phyloP scores from a whole-genome alignment of 257 asterid species.

The Primulina tabacum region DNA sequence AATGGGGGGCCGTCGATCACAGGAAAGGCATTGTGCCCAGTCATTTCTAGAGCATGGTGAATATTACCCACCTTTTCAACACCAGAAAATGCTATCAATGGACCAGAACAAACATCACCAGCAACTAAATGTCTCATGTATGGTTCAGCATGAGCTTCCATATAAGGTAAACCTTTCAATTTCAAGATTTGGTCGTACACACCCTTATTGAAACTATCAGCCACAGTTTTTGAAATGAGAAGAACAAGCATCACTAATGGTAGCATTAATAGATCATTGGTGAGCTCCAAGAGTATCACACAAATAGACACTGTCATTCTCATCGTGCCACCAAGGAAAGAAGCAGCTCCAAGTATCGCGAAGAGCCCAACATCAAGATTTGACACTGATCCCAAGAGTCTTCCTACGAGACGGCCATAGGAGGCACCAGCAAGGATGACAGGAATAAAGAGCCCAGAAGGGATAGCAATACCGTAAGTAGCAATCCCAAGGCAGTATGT shows the following conservation, averaged over 20 bases:
- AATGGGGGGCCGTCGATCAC: slow-evolving; percentile 91
- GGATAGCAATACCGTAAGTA: slow-evolving; percentile 93
- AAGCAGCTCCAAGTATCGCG: slow-evolving; percentile 91
- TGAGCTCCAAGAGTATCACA: slow-evolving; percentile 85
- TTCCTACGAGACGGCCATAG: slow-evolving; percentile 82
- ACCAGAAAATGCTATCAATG: slow-evolving; percentile 66
- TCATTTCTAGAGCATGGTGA: slow-evolving; percentile 54
- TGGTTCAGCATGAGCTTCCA: slow-evolving; percentile 95
- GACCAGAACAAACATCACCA: slow-evolving; percentile 89
- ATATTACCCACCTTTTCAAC: slow-evolving; percentile 80
- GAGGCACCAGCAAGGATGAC: slow-evolving; percentile 99
- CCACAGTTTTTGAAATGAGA: slow-evolving; percentile 87
- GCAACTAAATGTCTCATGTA: slow-evolving; percentile 87
- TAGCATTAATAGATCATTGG: slow-evolving; percentile 84
- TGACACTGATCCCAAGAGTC: slow-evolving; percentile 59
- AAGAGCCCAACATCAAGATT: slow-evolving; percentile 71
- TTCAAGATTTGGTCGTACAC: slow-evolving; percentile 89
- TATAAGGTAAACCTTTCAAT: slow-evolving; percentile 90
- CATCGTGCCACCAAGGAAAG: slow-evolving; percentile 99
- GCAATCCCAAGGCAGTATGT: slow-evolving; percentile 66
- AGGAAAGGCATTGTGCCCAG: slow-evolving; percentile 82
- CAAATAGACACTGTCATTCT: slow-evolving; percentile 97
- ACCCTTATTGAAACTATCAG: slow-evolving; percentile 75
- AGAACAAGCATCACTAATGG: slow-evolving; percentile 92
- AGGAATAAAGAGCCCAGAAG: slow-evolving; percentile 96